Evolutionary conservation across 306 rosid species (phyloP).

Genomic region (Casuarina cunninghamiana): DNA sequence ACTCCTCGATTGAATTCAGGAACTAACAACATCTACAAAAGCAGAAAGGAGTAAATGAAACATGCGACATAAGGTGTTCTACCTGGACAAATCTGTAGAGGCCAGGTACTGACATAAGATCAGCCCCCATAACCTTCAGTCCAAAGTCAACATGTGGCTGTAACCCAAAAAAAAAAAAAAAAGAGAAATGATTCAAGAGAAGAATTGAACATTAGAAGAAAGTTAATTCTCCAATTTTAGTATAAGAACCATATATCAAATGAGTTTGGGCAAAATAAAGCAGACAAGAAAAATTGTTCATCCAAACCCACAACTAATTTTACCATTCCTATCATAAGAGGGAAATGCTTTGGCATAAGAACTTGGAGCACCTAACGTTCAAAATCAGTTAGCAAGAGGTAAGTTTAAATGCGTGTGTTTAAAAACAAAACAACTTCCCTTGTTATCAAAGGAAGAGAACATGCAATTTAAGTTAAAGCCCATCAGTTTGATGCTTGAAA

Average conservation of each 20-base stretch:
- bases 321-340: background rate
- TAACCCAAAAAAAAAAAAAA: constrained; percentile 15
- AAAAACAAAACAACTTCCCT: background rate
- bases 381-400: background rate
- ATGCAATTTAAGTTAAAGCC: background rate
- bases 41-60: background rate
- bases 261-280: background rate
- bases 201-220: constrained; percentile 2
- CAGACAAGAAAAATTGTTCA: background rate
- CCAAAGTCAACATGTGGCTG: constrained; percentile 98
- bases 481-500: background rate
- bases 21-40: background rate
- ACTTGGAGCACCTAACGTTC: background rate
- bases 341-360: background rate
- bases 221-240: background rate
- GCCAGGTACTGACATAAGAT: constrained; percentile 94
- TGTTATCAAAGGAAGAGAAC: background rate
- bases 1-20: background rate
- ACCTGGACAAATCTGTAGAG: constrained; percentile 88
- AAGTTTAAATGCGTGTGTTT: background rate
- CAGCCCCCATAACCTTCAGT: constrained; percentile 77
- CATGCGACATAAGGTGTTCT: background rate
- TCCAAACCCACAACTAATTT: background rate
- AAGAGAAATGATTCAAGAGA: background rate
- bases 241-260: background rate